A percentile compares a stretch with the other conserved stretches of the same genome.
phyloP scores from a whole-genome alignment of 2,329 filamentous ascomycete species.

The Thielaviopsis punctulata region DNA sequence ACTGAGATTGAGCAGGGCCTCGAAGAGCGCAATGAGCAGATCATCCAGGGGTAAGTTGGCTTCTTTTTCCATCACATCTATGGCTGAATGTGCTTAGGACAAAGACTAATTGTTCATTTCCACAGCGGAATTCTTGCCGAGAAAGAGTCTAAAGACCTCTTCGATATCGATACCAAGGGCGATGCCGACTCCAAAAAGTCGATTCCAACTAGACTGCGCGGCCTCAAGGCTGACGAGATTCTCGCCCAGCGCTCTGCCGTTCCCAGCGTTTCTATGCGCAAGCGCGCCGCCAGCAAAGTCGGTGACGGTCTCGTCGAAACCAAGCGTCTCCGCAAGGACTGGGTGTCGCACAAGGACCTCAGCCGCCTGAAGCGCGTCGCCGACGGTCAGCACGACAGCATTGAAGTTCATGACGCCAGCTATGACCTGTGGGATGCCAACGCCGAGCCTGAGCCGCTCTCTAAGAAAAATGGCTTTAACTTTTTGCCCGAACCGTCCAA shows the following conservation, averaged over 20 bases:
- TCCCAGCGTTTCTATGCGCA: conserved; percentile 60
- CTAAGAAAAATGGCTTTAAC: conserved; percentile 29
- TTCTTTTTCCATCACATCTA: background rate
- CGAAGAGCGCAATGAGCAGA: conserved; percentile 69
- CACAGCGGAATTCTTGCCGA: conserved; percentile 69
- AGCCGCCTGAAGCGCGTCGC: conserved; percentile 62
- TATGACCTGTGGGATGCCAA: conserved; percentile 65
- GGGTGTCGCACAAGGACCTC: conserved; percentile 74
- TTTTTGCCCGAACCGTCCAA: conserved; percentile 51
- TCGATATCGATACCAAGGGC: conserved; percentile 62
- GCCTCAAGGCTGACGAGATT: conserved; percentile 86
- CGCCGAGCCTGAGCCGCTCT: conserved; percentile 21
- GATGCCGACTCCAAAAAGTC: conserved; percentile 48
- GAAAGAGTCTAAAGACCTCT: conserved; percentile 67
- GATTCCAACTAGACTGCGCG: conserved; percentile 48
- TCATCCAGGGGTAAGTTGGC: conserved; percentile 73
- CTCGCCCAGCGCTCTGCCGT: conserved; percentile 69
- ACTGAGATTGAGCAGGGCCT: conserved; percentile 71
- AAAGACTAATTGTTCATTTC: conserved; percentile 13
- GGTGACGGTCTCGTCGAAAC: conserved; percentile 54
- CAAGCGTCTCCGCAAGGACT: conserved; percentile 63
- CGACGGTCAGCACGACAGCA: conserved; percentile 45
- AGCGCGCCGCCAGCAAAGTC: conserved; percentile 53
- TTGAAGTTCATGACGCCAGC: conserved; percentile 41
- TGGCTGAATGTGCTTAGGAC: background rate